Evolutionary conservation across 805 yeast species (phyloP), one percentile per base, ranked within the genome.

Genomic region (Kazachstania kunashirensis): DNA sequence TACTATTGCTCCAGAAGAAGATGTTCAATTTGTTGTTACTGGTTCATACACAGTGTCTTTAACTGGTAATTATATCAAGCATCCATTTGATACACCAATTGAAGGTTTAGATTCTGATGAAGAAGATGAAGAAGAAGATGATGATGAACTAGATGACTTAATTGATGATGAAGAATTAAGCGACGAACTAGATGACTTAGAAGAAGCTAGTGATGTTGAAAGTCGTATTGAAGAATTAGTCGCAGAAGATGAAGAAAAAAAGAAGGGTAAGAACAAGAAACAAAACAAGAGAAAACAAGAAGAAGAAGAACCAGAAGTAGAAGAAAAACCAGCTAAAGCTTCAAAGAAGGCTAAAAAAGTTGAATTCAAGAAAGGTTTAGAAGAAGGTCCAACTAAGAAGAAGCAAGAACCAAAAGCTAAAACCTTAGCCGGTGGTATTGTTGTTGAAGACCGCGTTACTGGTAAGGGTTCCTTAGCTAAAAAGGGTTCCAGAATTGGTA

Each of bases 1-100:
- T 47, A 84, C 94, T 55, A 81, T 92, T 55, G 73, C 80, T 38
- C 95, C 97, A 55, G 89, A 79, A 55, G 98, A 92, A 68, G 95
- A 88, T 57, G 85, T 92, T 44, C 78, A 71, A 69, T 92, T 92
- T 57, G 94, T 85, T 56, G 96, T 84, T 40, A 82, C 95, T 44
- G 98, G 98, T 57, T 85, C 96, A 19, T 89, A 86, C 70, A 82
- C 94, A 48, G 71, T 92, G 48, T 94, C 89, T 62, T 68, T 92
- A 52, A 71, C 84, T 49, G 99, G 99, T 70, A 89, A 92, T 79
- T 86, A 80, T 66, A 80, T 92, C 57, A 94, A 84, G 63, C 96
- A 88, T 65, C 96, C 97, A 62, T 84, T 77, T 54, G 95, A 88
- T 55, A 49, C 57, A 9, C 54, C 57, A 31, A 35, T 48, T 24